Base-by-base conservation (phyloP, 2,329 filamentous ascomycete genomes). In the Penicillium sp. region DNA sequence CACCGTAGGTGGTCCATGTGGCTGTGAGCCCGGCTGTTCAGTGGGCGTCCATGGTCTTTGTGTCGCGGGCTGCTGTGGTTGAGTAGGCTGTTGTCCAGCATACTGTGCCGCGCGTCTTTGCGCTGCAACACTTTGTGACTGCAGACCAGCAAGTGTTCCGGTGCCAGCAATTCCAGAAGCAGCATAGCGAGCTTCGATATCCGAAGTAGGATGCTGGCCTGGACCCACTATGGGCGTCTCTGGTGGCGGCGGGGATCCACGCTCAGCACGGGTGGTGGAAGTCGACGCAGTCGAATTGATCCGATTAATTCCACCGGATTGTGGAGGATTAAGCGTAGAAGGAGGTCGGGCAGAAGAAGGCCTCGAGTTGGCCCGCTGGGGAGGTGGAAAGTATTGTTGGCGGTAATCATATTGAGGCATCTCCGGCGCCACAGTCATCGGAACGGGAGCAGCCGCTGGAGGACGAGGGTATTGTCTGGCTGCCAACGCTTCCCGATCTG, bases 21-120 rank as follows among this genome's bases (percentile, higher is more conserved):
- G 91, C 52, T 92, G 89, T 60, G 88, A 88, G 31, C 91, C 92
- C 1, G 93, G 92, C 56, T 87, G 84, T 73, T 99, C 95, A 3
- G 95, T 98, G 1, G 95, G 95, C 10, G 93, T 98, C 95, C 93
- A 98, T 29, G 93, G 93, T 48, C 93, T 41, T 27, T n/a, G 84
- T 55, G 64, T 71, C 45, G 69, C 65, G 26, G 69, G 65, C 24
- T 77, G 80, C 47, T 75, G 74, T 57, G 69, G 63, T 44, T 68
- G 68, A 41, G 63, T 70, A 43, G 70, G 70, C 52, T 75, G 75
- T 53, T 81, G 79, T 35, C 82, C 79, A 22, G 82, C 84, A 72
- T 96, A 97, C 58, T 95, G 90, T 37, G 91, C 89, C 60, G 89
- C 79, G 64, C 93, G 84, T 72, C 95, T 91, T 27, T 90, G 83